Conservation (phyloP, 176 grass and related monocot genomes). For the Themeda triandra region DNA sequence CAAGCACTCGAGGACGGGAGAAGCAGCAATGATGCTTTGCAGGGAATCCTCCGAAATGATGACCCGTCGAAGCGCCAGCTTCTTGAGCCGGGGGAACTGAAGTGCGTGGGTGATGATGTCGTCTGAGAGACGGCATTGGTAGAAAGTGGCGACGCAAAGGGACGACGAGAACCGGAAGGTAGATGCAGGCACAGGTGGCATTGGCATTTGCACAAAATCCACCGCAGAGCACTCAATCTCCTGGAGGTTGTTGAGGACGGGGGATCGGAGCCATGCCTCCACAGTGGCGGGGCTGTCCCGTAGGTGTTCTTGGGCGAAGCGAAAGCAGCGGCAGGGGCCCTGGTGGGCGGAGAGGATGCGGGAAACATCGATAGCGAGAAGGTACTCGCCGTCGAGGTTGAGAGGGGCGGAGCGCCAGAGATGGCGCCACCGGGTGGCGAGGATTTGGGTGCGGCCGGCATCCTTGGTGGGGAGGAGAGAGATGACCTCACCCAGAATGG, state of each 20-base stretch:
- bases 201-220: no score
- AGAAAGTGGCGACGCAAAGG: neutral
- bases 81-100: neutral
- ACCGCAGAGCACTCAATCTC: neutral
- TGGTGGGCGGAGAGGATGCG: no score
- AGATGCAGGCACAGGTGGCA: neutral
- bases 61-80: neutral
- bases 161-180: slow-evolving; percentile 18
- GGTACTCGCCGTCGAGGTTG: no score
- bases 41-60: neutral
- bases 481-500: no score
- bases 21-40: neutral
- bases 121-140: neutral
- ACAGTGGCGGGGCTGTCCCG: no score
- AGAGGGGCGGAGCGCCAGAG: no score
- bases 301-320: no score
- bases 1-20: neutral
- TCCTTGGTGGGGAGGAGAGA: no score
- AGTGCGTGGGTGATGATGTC: neutral
- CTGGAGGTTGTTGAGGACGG: neutral
- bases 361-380: no score
- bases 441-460: no score
- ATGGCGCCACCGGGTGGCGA: no score
- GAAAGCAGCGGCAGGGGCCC: no score
- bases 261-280: neutral